Evolutionary conservation across 306 rosid genomes (phyloP).

Genomic region (Vachellia collinsii): DNA sequence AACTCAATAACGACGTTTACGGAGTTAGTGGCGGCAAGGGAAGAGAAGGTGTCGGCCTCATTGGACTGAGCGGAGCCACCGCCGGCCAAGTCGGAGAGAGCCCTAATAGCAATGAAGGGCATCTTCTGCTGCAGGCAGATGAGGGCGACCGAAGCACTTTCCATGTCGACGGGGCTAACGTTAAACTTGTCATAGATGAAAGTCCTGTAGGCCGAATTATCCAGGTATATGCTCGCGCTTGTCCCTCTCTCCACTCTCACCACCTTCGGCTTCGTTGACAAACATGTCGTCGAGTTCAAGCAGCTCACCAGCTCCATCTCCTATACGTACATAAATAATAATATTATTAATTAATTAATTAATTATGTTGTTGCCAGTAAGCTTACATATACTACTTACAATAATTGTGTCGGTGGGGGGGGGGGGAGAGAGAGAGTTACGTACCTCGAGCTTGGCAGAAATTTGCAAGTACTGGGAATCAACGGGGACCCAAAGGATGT

Average conservation of each 20-base stretch:
- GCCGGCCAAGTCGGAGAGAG: slow-evolving; percentile 52
- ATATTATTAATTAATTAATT: no score
- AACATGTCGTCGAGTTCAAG: slow-evolving; percentile 58
- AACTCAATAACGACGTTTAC: slow-evolving; percentile 37
- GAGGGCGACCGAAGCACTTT: slow-evolving; percentile 60
- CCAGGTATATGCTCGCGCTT: slow-evolving; percentile 56
- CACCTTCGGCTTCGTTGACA: slow-evolving; percentile 52
- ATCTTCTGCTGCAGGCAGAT: slow-evolving; percentile 50
- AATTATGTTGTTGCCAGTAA: no score
- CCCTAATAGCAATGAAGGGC: slow-evolving; percentile 59
- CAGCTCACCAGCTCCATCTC: slow-evolving; percentile 44
- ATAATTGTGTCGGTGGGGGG: no score
- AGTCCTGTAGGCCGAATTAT: slow-evolving; percentile 57
- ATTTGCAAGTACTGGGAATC: slow-evolving; percentile 40
- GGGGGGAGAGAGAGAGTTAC: no score
- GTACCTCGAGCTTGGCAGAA: slow-evolving; percentile 46
- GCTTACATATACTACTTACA: not conserved
- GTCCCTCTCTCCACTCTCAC: slow-evolving; percentile 48
- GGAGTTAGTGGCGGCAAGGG: slow-evolving; percentile 58
- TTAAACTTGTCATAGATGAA: slow-evolving; percentile 55
- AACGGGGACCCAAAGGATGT: slow-evolving; percentile 61
- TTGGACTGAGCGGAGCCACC: slow-evolving; percentile 37
- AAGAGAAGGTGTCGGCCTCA: slow-evolving; percentile 54
- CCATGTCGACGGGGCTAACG: slow-evolving; percentile 58
- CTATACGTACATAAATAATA: slow-evolving; percentile 5